A percentile compares a stretch with the other conserved stretches of the same genome.
Evolutionary conservation across 2,329 filamentous ascomycete genomes (phyloP).

Genomic region (Teratosphaeria nubilosa): DNA sequence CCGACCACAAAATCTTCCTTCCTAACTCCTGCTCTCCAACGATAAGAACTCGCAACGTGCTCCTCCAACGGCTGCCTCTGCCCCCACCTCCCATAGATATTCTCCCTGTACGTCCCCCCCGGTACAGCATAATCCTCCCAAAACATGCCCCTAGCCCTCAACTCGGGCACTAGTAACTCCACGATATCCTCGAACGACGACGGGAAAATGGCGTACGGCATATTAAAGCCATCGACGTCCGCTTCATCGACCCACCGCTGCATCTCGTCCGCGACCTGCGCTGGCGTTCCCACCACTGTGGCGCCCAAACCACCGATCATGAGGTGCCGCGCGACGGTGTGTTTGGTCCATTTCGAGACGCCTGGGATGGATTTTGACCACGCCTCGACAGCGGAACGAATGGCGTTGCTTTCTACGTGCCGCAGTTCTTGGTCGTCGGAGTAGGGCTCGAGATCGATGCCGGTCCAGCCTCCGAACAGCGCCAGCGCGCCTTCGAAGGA

Average conservation of each 20-base stretch:
- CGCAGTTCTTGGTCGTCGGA: conserved; percentile 53
- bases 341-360: conserved; percentile 61
- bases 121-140: conserved; percentile 43
- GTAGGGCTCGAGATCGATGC: conserved; percentile 52
- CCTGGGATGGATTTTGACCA: conserved; percentile 47
- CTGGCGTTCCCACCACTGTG: conserved; percentile 53
- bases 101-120: conserved; percentile 49
- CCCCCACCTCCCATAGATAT: conserved; percentile 43
- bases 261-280: conserved; percentile 53
- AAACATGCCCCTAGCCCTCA: conserved; percentile 47
- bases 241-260: conserved; percentile 58
- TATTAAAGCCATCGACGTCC: conserved; percentile 66
- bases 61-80: conserved; percentile 41
- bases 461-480: conserved; percentile 69
- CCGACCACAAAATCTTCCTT: background rate
- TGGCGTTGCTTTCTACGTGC: background rate
- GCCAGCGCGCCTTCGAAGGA: conserved; percentile 52
- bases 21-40: conserved; percentile 15
- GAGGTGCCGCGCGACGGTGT: conserved; percentile 57
- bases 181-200: conserved; percentile 39
- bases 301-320: conserved; percentile 59
- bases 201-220: conserved; percentile 59
- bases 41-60: conserved; percentile 44
- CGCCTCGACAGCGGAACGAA: background rate
- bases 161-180: conserved; percentile 53